These are phyloP conservation scores for Penicillium psychrosexuale DNA, from an alignment of 2,329 filamentous ascomycete species.

Conservation along the genomic window DNA sequence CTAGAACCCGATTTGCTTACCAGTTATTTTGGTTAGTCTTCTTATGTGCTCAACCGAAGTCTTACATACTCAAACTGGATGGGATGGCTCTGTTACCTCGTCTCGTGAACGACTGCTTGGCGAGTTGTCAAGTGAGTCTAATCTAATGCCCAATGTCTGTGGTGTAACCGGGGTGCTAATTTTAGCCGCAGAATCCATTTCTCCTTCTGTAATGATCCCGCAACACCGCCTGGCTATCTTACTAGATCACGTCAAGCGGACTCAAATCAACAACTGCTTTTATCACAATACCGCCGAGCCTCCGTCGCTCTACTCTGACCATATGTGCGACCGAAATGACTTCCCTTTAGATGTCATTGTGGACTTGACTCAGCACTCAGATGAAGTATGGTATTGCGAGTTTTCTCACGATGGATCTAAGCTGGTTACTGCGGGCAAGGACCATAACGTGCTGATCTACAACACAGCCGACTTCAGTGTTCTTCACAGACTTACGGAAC, in stretches of 20 bases:
- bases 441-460: constrained; percentile 75
- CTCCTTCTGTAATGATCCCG: constrained; percentile 94
- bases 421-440: constrained; percentile 77
- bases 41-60: constrained; percentile 86
- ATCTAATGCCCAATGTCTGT: not conserved
- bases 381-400: constrained; percentile 87
- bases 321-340: constrained; percentile 72
- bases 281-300: constrained; percentile 80
- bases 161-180: constrained; percentile 25
- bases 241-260: constrained; percentile 77
- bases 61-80: constrained; percentile 70
- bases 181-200: constrained; percentile 68
- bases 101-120: constrained; percentile 74
- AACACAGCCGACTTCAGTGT: constrained; percentile 68
- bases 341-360: constrained; percentile 72
- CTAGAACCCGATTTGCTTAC: not conserved
- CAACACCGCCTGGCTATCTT: constrained; percentile 81
- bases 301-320: constrained; percentile 85
- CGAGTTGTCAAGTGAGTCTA: constrained; percentile 71
- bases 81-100: constrained; percentile 75
- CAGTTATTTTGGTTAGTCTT: constrained; percentile 51
- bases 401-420: constrained; percentile 85
- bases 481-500: constrained; percentile 61
- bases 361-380: constrained; percentile 68
- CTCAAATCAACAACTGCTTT: constrained; percentile 76